These are phyloP conservation scores for Daedaleopsis nitida DNA, from an alignment of 768 basidiomycete species.

Conservation along the genomic window DNA sequence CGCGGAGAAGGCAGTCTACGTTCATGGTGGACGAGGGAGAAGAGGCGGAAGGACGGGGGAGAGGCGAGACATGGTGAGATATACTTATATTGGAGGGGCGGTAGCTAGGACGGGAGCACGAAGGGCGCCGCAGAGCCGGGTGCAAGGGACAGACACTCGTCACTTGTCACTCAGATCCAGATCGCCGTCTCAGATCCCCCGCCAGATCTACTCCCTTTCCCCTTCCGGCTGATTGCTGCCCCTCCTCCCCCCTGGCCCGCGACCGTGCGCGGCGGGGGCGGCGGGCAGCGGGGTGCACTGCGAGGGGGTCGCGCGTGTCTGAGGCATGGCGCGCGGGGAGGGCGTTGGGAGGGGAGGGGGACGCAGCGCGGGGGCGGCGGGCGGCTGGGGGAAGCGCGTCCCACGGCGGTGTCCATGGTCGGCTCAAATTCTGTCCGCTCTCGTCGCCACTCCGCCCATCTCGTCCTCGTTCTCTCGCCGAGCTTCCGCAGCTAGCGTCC, in stretches of 20 bases:
- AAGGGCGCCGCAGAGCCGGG: slow-evolving; percentile 21
- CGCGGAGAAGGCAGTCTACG: slow-evolving; percentile 24
- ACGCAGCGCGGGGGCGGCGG: no score
- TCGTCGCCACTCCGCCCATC: background rate
- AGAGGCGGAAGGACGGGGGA: slow-evolving; percentile 11
- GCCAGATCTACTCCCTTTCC: background rate
- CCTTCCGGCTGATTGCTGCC: background rate
- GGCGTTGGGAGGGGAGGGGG: no score
- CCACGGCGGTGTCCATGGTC: background rate
- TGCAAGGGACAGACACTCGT: background rate
- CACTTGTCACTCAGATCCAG: background rate
- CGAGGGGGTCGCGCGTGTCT: no score
- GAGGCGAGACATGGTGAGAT: slow-evolving; percentile 14
- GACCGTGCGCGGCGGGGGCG: background rate
- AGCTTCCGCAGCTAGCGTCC: background rate
- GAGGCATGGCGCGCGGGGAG: no score
- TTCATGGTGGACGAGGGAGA: slow-evolving; percentile 27
- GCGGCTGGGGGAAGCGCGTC: background rate
- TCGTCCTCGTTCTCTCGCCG: background rate
- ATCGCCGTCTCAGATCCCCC: slow-evolving; percentile 5
- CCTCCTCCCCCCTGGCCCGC: background rate
- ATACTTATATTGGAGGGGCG: slow-evolving; percentile 10
- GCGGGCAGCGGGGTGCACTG: no score
- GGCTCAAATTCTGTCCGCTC: background rate
- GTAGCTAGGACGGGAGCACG: slow-evolving; percentile 25